Percentiles rank a stretch among this genome's conserved stretches.
Evolutionary conservation across 441 rosid genomes (phyloP).

Genomic region (Lepidium campestre): DNA sequence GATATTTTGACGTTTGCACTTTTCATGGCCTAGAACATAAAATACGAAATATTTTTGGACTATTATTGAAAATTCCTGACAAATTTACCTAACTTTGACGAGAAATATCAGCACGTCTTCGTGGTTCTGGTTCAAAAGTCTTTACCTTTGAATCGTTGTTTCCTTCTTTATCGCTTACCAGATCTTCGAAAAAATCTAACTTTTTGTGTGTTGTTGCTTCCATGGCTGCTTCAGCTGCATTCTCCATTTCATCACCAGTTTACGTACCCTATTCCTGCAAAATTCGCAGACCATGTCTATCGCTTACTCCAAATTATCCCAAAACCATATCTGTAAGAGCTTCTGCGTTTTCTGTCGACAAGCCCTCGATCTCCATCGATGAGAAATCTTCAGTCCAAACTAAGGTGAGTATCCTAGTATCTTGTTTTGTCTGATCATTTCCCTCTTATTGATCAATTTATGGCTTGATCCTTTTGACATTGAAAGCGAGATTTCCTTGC

Average conservation of each 20-base stretch:
- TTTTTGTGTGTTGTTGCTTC: neutral
- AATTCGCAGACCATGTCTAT: slow-evolving; percentile 25
- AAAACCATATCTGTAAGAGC: slow-evolving; percentile 49
- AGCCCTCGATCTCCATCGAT: slow-evolving; percentile 33
- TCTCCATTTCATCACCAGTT: slow-evolving; percentile 32
- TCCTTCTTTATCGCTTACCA: slow-evolving; percentile 2
- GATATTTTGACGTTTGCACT: neutral
- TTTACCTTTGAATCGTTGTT: slow-evolving; percentile 17
- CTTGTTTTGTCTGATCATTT: neutral
- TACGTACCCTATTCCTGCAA: slow-evolving; percentile 29
- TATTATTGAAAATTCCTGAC: neutral
- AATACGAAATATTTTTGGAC: neutral
- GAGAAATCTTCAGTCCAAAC: slow-evolving; percentile 32
- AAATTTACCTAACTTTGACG: slow-evolving; percentile 18
- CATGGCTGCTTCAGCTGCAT: slow-evolving; percentile 46
- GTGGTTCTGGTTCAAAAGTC: slow-evolving; percentile 25
- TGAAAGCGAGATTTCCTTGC: neutral
- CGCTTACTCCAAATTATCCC: slow-evolving; percentile 8
- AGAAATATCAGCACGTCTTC: slow-evolving; percentile 7
- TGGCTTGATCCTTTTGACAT: slow-evolving; percentile 10
- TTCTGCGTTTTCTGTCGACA: slow-evolving; percentile 42
- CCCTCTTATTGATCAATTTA: neutral
- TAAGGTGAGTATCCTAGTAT: slow-evolving; percentile 33
- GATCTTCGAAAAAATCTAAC: slow-evolving; percentile 10
- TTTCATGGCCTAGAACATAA: neutral